These are phyloP conservation scores for Gastrolobium villosum DNA, from an alignment of 306 rosid species.

Conservation along the genomic window DNA sequence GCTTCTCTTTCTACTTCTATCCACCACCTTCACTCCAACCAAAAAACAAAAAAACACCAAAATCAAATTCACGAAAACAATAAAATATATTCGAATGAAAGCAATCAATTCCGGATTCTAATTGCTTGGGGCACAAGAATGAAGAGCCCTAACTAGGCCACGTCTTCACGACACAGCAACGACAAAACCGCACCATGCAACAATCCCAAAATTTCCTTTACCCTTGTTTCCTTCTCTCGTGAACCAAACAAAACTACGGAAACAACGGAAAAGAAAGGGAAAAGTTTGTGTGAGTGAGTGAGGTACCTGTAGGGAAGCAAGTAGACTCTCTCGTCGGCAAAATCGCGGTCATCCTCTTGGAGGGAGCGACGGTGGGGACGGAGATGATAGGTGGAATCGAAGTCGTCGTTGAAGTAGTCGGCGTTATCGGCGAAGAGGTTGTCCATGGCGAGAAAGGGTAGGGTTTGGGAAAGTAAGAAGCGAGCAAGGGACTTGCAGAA, in stretches of 20 bases:
- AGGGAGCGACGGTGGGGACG: constrained; percentile 67
- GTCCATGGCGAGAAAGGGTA: constrained; percentile 71
- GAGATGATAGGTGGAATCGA: constrained; percentile 50
- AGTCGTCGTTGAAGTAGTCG: constrained; percentile 59
- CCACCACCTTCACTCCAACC: constrained; percentile 79
- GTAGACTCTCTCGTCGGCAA: constrained; percentile 62
- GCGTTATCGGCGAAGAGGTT: constrained; percentile 43
- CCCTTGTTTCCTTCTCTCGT: not conserved
- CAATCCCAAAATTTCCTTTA: not conserved
- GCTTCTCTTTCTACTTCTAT: constrained; percentile 58
- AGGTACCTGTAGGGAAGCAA: constrained; percentile 72
- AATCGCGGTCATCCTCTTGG: constrained; percentile 55
- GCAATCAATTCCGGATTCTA: not conserved
- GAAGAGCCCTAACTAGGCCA: not conserved
- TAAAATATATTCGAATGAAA: not conserved
- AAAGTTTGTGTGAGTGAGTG: not conserved
- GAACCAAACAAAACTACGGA: constrained; percentile 8
- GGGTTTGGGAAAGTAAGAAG: constrained; percentile 68
- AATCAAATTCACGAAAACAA: not conserved
- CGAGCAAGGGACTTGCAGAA: constrained; percentile 73
- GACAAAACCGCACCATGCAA: not conserved
- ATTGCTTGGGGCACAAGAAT: constrained; percentile 19
- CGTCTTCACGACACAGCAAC: not conserved
- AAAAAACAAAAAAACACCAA: constrained; percentile 2
- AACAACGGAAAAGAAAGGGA: not conserved